These are phyloP conservation scores for Sesbania bispinosa DNA, from an alignment of 306 rosid species.

Conservation along the genomic window DNA sequence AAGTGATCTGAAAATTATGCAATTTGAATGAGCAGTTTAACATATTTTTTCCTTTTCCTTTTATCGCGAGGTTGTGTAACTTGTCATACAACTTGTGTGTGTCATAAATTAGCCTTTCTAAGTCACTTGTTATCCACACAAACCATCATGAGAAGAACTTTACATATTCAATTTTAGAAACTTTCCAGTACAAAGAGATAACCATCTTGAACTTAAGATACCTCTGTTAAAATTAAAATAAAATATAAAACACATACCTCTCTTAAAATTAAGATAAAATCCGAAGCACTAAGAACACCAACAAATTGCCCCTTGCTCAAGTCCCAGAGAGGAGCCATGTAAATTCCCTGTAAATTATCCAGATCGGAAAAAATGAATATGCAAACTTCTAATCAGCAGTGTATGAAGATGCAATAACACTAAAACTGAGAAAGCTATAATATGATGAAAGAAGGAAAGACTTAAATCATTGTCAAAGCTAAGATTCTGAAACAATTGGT, in stretches of 20 bases:
- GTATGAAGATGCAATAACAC: slow-evolving; percentile 3
- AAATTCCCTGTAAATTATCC: slow-evolving; percentile 61
- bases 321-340: slow-evolving; percentile 94
- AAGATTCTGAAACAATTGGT: neutral
- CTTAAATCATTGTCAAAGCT: neutral
- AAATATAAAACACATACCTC: slow-evolving; percentile 68
- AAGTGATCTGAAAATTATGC: neutral
- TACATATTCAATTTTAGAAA: slow-evolving; percentile 9
- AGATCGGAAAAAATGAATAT: slow-evolving; percentile 25
- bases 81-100: neutral
- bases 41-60: neutral
- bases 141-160: slow-evolving; percentile 4
- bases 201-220: slow-evolving; percentile 27
- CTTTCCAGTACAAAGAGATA: slow-evolving; percentile 11
- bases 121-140: slow-evolving; percentile 26
- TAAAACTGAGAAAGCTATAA: neutral
- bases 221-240: slow-evolving; percentile 60
- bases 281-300: slow-evolving; percentile 83
- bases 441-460: neutral
- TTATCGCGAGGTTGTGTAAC: neutral
- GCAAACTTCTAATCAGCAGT: slow-evolving; percentile 27
- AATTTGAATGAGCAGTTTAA: neutral
- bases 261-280: slow-evolving; percentile 84
- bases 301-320: slow-evolving; percentile 71
- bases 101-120: slow-evolving; percentile 4